phyloP scores from a whole-genome alignment of 176 grass and related monocot genomes.

The Tillandsia leiboldiana region DNA sequence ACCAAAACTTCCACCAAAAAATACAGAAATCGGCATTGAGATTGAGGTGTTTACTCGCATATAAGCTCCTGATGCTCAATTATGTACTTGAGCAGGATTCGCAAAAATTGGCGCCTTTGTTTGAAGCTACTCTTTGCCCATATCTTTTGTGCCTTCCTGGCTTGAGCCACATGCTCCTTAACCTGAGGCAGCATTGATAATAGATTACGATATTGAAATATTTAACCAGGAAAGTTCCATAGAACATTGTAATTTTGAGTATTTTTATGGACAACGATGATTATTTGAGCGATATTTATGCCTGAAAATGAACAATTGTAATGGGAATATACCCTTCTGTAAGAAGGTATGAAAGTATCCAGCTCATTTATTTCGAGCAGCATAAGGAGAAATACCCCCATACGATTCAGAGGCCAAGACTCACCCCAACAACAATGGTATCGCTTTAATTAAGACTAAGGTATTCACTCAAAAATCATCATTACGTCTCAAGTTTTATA shows the following conservation, averaged over 20 bases:
- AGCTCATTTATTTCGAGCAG: too few relatives aligned
- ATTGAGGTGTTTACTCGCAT: slow-evolving; percentile 69
- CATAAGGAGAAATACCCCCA: too few relatives aligned
- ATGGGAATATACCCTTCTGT: too few relatives aligned
- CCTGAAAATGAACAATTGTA: too few relatives aligned
- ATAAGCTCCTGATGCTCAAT: slow-evolving; percentile 96
- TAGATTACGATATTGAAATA: not conserved
- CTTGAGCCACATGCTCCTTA: slow-evolving; percentile 79
- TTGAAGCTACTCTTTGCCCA: slow-evolving; percentile 94
- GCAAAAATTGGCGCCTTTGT: slow-evolving; percentile 83
- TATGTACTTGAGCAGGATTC: slow-evolving; percentile 96
- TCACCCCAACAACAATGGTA: too few relatives aligned
- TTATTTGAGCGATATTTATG: too few relatives aligned
- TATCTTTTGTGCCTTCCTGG: slow-evolving; percentile 86
- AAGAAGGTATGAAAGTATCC: too few relatives aligned
- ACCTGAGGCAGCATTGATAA: slow-evolving; percentile 37
- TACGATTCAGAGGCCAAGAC: too few relatives aligned
- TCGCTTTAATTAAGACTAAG: too few relatives aligned
- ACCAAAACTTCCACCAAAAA: not conserved
- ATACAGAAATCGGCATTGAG: slow-evolving; percentile 10
- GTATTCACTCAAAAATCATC: too few relatives aligned
- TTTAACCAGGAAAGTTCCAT: not conserved
- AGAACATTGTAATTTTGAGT: not conserved
- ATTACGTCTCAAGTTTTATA: too few relatives aligned
- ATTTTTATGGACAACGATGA: too few relatives aligned